Percentiles rank a stretch among this genome's conserved stretches.
Conservation (phyloP, 2,329 filamentous ascomycete species). For the Diaporthe eres region DNA sequence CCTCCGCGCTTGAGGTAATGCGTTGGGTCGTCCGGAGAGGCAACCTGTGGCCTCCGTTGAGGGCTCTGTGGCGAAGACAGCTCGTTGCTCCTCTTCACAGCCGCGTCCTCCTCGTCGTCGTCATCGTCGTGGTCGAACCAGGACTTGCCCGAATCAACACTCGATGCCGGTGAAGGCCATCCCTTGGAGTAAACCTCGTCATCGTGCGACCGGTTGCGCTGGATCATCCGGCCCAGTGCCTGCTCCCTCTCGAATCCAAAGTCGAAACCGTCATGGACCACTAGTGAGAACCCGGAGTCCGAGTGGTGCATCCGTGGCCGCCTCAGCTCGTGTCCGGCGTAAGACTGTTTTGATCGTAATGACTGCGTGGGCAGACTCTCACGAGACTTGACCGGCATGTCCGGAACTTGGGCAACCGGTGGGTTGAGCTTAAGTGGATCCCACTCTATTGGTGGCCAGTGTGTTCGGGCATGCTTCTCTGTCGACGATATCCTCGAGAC, state of each 20-base stretch:
- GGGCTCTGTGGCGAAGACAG: conserved; percentile 32
- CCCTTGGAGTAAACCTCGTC: conserved; percentile 34
- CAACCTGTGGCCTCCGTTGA: conserved; percentile 44
- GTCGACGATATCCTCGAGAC: conserved; percentile 15
- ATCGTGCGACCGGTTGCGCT: conserved; percentile 24
- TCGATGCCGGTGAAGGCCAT: conserved; percentile 41
- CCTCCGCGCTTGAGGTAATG: conserved; percentile 51
- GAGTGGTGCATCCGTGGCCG: conserved; percentile 40
- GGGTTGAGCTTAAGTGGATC: conserved; percentile 54
- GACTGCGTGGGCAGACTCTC: conserved; percentile 35
- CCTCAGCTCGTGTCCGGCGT: conserved; percentile 22
- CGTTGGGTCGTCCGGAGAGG: conserved; percentile 44
- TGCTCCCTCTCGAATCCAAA: conserved; percentile 49
- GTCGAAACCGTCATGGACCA: conserved; percentile 52
- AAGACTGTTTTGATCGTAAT: conserved; percentile 35
- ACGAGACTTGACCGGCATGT: conserved; percentile 30
- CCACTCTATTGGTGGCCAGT: conserved; percentile 48
- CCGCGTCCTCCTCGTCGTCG: conserved; percentile 21
- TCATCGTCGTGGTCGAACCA: conserved; percentile 38
- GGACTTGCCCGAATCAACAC: conserved; percentile 42
- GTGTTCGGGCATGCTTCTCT: conserved; percentile 36
- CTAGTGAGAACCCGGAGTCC: conserved; percentile 43
- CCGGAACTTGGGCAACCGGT: conserved; percentile 35
- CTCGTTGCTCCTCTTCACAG: conserved; percentile 37
- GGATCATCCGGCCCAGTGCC: conserved; percentile 28